Conservation (phyloP, 495 filamentous ascomycete species). For the Penicillium parvum region DNA sequence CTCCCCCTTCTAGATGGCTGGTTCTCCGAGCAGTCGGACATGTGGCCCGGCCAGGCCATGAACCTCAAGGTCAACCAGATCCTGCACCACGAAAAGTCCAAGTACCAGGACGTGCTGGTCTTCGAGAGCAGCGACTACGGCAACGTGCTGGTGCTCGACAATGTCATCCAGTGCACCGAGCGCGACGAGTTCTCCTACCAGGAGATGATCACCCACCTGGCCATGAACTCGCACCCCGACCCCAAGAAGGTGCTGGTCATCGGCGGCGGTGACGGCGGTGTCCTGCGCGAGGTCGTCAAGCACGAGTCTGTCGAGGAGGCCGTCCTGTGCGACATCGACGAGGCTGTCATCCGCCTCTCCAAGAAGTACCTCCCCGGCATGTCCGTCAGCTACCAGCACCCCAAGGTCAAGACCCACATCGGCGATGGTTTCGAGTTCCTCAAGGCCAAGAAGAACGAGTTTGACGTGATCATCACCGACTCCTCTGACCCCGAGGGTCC, state of each 20-base stretch:
- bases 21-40: constrained; percentile 96
- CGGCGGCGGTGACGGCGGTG: constrained; percentile 93
- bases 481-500: constrained; percentile 96
- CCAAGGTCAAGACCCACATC: constrained; percentile 83
- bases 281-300: constrained; percentile 97
- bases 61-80: constrained; percentile 96
- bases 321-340: constrained; percentile 96
- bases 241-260: constrained; percentile 98
- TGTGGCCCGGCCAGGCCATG: constrained; percentile 99
- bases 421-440: constrained; percentile 99
- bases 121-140: constrained; percentile 97
- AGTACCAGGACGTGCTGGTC: constrained; percentile 98
- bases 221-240: constrained; percentile 97
- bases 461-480: constrained; percentile 99
- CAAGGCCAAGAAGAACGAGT: constrained; percentile 84
- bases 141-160: constrained; percentile 95
- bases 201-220: constrained; percentile 99
- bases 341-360: constrained; percentile 97
- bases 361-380: constrained; percentile 98
- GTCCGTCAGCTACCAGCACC: constrained; percentile 87
- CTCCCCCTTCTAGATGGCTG: constrained; percentile 74
- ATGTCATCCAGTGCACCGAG: constrained; percentile 98
- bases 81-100: constrained; percentile 96
- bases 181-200: constrained; percentile 99
- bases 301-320: constrained; percentile 92